Evolutionary conservation across 208 protist species (phyloP).

Genomic region (Trypanosomatidae sp.): DNA sequence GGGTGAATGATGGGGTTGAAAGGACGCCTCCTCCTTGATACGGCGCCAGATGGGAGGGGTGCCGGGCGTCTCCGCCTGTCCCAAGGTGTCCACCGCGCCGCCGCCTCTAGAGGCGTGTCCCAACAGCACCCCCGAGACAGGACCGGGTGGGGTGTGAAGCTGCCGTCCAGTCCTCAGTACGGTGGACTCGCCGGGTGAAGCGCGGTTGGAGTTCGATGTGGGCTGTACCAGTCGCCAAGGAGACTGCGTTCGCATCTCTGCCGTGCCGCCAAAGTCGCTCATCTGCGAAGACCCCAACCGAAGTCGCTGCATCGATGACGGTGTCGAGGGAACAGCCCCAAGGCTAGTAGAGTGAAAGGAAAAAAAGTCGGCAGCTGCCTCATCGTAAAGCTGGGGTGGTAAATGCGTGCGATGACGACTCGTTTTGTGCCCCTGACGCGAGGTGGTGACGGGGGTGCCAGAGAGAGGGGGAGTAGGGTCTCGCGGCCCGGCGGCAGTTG

Average conservation of each 20-base stretch:
- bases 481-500: background rate
- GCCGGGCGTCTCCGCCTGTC: background rate
- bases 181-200: background rate
- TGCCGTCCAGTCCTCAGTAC: background rate
- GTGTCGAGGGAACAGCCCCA: background rate
- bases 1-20: conserved; percentile 3
- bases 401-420: conserved; percentile 1
- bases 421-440: background rate
- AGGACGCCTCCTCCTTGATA: conserved; percentile 18
- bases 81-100: background rate
- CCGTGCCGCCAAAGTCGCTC: conserved; percentile 2
- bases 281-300: background rate
- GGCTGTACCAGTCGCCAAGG: conserved; percentile 6
- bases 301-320: background rate
- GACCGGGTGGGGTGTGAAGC: background rate
- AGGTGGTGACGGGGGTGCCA: background rate
- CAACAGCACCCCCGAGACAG: conserved; percentile 1
- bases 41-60: conserved; percentile 24
- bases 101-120: background rate
- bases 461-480: background rate
- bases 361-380: conserved; percentile 26
- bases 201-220: background rate
- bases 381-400: conserved; percentile 23
- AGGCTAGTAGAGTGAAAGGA: conserved; percentile 11
- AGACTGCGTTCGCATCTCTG: conserved; percentile 7